Evolutionary conservation across 441 rosid genomes (phyloP), one percentile per base, ranked within the genome.

Genomic region (Biscutella auriculata): DNA sequence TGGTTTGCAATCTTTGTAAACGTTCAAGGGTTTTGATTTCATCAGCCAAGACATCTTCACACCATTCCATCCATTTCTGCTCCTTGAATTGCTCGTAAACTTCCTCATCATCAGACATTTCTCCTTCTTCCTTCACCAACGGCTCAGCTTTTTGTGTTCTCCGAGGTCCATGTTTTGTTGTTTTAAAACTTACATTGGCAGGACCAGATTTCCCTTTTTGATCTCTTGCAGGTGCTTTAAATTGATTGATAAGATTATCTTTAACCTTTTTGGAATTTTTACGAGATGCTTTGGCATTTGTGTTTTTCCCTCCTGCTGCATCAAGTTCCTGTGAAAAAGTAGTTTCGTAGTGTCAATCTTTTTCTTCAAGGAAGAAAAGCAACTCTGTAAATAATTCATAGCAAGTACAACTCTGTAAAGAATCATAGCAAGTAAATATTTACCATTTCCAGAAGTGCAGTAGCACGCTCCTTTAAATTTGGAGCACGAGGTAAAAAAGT

Each of bases 41-140:
- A 67, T 65, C 77, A 37, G 63, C 76, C 95, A 93, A 82, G 39
- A 87, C 93, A 70, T 87, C 99, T 76, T 85, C 88, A 72, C 99
- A 93, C 99, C 99, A 93, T 76, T 93, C 99, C 95, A 79, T 93
- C 99, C 99, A 93, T 75, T 93, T 89, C 47, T 80, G 90, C 79
- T 89, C 97, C 83, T 84, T 93, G 53, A 93, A 93, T 67, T 93
- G 99, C 74, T 85, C 97, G 42, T 86, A 78, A 26, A 89, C 82
- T 75, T 82, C 97, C 63, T 84, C 97, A 33, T 85, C 74, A 74
- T 82, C 99, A 11, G 99, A 93, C 97, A 93, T 93, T 74, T 93
- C 99, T 53, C 99, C 99, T 77, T 93, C 99, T 78, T 93, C 99
- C 73, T 93, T 93, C 35, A 64, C 85, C 57, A 93, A 63, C 25